These are phyloP conservation scores for Claviceps africana DNA, from an alignment of 2,329 filamentous ascomycete genomes.

Conservation along the genomic window DNA sequence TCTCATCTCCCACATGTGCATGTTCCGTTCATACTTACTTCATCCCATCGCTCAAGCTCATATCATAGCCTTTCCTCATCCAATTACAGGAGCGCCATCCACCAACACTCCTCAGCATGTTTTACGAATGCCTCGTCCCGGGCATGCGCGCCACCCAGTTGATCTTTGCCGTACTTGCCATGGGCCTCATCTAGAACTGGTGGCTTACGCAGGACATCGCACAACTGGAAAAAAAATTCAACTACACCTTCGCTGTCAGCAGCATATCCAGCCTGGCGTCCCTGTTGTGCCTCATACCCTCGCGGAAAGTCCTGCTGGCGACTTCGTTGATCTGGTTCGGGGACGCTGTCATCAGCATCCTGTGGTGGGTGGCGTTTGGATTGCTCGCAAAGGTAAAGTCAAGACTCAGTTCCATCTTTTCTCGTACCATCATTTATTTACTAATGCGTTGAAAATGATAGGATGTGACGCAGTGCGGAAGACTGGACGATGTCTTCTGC, in stretches of 20 bases:
- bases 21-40: neutral
- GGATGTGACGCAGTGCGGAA: slow-evolving; percentile 33
- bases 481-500: slow-evolving; percentile 34
- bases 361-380: slow-evolving; percentile 59
- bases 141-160: slow-evolving; percentile 36
- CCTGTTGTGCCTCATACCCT: slow-evolving; percentile 60
- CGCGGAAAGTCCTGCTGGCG: slow-evolving; percentile 26
- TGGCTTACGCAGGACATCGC: slow-evolving; percentile 37
- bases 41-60: no score
- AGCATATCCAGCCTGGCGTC: slow-evolving; percentile 54
- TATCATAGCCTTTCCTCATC: neutral
- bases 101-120: slow-evolving; percentile 14
- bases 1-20: neutral
- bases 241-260: slow-evolving; percentile 62
- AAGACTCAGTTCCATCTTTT: neutral
- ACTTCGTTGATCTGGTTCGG: slow-evolving; percentile 57
- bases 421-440: neutral
- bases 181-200: slow-evolving; percentile 48
- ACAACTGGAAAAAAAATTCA: slow-evolving; percentile 32
- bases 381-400: slow-evolving; percentile 46
- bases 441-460: slow-evolving; percentile 9
- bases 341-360: slow-evolving; percentile 53
- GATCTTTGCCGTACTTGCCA: slow-evolving; percentile 57
- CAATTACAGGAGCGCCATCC: no score
- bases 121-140: slow-evolving; percentile 26